Conservation (phyloP, 1,284 basidiomycete genomes). For the Coniferiporia sulphurascens region DNA sequence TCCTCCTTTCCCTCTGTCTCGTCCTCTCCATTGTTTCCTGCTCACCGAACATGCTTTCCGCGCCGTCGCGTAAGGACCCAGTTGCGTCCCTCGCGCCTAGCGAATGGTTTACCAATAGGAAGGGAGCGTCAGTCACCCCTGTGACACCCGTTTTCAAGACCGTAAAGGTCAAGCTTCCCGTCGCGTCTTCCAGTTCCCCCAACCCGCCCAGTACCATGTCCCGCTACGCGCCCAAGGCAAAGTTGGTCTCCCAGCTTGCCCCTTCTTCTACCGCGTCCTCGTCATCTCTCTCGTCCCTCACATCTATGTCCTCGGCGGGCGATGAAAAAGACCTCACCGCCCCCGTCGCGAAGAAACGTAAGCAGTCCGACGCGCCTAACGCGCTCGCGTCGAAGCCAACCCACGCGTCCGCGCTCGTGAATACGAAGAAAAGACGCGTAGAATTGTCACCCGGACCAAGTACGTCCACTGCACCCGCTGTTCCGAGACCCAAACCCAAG, state of each 20-base stretch:
- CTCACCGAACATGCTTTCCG: not conserved
- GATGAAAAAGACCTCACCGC: not conserved
- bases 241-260: not conserved
- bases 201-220: not conserved
- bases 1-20: not conserved
- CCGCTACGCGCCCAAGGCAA: not conserved
- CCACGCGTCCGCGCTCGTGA: not conserved
- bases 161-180: not conserved
- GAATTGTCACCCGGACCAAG: not conserved
- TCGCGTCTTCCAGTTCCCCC: not conserved
- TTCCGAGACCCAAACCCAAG: not conserved
- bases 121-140: not conserved
- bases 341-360: conserved; percentile 8
- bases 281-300: conserved; percentile 2
- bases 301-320: conserved; percentile 6
- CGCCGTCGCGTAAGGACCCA: not conserved
- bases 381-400: not conserved
- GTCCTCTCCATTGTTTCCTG: not conserved
- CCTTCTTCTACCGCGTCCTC: not conserved
- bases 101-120: not conserved
- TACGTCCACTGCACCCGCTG: not conserved
- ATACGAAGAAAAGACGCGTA: conserved; percentile 5
- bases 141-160: not conserved
- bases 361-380: conserved; percentile 5
- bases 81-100: not conserved